phyloP scores from a whole-genome alignment of 331 rosid genomes.

The Malus hybrid region DNA sequence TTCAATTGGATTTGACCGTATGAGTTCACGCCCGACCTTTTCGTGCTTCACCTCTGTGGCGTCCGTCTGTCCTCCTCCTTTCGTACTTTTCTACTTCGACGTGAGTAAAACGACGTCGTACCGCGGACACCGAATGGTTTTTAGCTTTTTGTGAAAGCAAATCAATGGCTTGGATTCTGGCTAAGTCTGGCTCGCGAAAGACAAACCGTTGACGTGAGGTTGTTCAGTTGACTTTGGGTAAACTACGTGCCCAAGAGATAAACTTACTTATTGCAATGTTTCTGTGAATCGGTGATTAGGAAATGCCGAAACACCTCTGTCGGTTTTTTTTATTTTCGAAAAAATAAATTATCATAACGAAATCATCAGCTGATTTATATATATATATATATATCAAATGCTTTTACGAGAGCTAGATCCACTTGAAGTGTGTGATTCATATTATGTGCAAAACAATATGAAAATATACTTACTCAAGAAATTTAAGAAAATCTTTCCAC shows the following conservation, averaged over 20 bases:
- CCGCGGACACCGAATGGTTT: no score
- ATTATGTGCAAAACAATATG: no score
- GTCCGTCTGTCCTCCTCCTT: background rate
- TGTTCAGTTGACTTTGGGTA: background rate
- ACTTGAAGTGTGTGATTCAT: no score
- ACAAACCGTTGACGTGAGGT: conserved; percentile 20
- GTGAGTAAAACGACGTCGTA: conserved; percentile 8
- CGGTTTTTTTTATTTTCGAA: no score
- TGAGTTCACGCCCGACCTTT: conserved; percentile 9
- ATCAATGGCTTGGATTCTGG: background rate
- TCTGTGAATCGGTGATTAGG: no score
- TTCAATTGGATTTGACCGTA: conserved; percentile 13
- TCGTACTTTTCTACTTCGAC: background rate
- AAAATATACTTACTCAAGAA: no score
- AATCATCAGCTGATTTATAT: no score
- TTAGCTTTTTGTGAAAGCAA: background rate
- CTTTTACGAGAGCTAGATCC: no score
- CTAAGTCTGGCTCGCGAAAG: background rate
- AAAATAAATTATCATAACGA: no score
- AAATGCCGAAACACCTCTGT: no score
- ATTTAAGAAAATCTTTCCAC: no score
- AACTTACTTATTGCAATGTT: background rate
- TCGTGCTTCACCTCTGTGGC: background rate
- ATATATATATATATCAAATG: no score
- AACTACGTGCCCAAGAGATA: background rate